phyloP scores from a whole-genome alignment of 768 basidiomycete species.

The Pulveroboletus sp. region DNA sequence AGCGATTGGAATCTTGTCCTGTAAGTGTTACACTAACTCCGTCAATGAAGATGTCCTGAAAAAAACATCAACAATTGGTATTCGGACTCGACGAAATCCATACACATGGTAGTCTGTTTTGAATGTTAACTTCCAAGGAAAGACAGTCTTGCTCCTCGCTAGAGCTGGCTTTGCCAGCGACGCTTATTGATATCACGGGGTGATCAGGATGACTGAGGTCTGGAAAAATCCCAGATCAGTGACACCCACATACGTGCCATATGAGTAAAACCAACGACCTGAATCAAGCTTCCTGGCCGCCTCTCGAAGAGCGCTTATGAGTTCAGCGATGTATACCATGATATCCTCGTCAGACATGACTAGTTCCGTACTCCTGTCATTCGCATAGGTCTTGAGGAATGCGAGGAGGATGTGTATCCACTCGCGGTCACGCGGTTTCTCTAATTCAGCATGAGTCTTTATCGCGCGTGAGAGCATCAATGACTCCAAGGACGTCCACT shows the following conservation, averaged over 20 bases:
- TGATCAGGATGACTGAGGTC: slow-evolving; percentile 69
- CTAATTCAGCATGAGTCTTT: slow-evolving; percentile 55
- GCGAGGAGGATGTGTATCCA: slow-evolving; percentile 78
- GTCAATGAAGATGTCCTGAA: slow-evolving; percentile 57
- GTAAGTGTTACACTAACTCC: slow-evolving; percentile 55
- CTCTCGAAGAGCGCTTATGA: slow-evolving; percentile 46
- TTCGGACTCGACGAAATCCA: slow-evolving; percentile 25
- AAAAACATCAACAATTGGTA: slow-evolving; percentile 7
- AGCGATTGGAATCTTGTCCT: slow-evolving; percentile 58
- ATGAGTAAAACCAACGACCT: slow-evolving; percentile 36
- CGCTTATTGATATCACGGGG: slow-evolving; percentile 54
- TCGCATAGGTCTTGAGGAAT: slow-evolving; percentile 67
- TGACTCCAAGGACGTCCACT: slow-evolving; percentile 76
- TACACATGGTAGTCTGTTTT: slow-evolving; percentile 75
- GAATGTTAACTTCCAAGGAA: slow-evolving; percentile 52
- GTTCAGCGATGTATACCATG: slow-evolving; percentile 44
- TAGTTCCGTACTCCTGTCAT: slow-evolving; percentile 48
- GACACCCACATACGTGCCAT: background rate
- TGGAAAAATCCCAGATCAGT: slow-evolving; percentile 27
- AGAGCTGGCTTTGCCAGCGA: slow-evolving; percentile 43
- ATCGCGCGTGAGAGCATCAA: slow-evolving; percentile 74
- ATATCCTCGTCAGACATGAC: slow-evolving; percentile 51
- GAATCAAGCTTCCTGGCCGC: slow-evolving; percentile 50
- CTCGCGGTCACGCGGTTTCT: slow-evolving; percentile 60
- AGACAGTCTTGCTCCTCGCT: slow-evolving; percentile 65